Percentiles rank a stretch among this genome's conserved stretches.
These are phyloP conservation scores for Fulvia fulva DNA, from an alignment of 2,329 filamentous ascomycete genomes.

Conservation along the genomic window DNA sequence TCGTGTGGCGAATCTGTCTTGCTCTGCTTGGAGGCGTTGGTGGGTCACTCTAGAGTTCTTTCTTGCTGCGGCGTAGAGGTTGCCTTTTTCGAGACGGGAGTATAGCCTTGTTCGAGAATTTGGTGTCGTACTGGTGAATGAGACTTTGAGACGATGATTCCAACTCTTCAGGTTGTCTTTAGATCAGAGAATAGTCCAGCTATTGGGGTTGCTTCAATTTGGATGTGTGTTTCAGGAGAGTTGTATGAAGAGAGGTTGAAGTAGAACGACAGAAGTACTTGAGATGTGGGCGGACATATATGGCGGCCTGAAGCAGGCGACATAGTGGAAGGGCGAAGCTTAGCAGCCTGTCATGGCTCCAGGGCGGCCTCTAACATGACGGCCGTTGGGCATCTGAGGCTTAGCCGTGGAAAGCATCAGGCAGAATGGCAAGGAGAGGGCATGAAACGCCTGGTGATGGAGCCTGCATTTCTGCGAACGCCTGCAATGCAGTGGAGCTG, in stretches of 20 bases:
- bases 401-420: not conserved
- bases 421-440: not conserved
- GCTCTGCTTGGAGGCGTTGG: not conserved
- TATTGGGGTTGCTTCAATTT: not conserved
- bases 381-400: conserved; percentile 4
- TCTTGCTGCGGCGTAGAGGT: not conserved
- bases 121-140: not conserved
- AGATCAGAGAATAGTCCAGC: conserved; percentile 3
- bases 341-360: not conserved
- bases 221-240: not conserved
- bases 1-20: not conserved
- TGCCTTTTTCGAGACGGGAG: not conserved
- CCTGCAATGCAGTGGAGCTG: not conserved
- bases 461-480: not conserved
- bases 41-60: not conserved
- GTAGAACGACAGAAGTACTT: not conserved
- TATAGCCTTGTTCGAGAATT: not conserved
- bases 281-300: not conserved
- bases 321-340: not conserved
- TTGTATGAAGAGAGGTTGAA: not conserved
- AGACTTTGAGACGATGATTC: not conserved
- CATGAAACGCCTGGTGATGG: not conserved
- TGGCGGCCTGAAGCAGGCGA: conserved; percentile 2
- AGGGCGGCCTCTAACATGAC: conserved; percentile 1
- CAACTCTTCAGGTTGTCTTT: not conserved